phyloP scores from a whole-genome alignment of 768 basidiomycete genomes.

The Pleurotus eryngii region DNA sequence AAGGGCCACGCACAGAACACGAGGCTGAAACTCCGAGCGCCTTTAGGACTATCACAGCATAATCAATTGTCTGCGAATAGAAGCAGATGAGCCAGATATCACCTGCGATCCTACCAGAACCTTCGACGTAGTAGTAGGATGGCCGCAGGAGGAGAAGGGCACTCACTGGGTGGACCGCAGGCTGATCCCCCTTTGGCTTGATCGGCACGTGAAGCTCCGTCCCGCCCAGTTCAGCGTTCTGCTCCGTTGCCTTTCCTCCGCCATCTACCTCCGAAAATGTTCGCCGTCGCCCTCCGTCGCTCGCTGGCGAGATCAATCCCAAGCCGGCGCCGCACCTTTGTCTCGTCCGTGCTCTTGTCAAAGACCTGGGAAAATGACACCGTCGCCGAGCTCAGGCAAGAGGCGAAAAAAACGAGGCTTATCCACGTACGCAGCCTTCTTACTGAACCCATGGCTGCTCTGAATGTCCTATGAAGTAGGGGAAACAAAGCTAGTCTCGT shows the following conservation, averaged over 20 bases:
- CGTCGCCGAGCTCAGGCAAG: constrained; percentile 45
- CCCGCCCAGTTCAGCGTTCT: too few species aligned
- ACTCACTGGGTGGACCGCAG: too few species aligned
- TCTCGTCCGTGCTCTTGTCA: constrained; percentile 55
- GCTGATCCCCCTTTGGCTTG: background rate
- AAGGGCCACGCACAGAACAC: constrained; percentile 50
- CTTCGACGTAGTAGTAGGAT: background rate
- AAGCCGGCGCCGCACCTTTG: constrained; percentile 30
- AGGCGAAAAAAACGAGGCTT: constrained; percentile 55
- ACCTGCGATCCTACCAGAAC: constrained; percentile 2
- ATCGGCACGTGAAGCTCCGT: constrained; percentile 15
- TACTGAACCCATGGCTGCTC: constrained; percentile 7
- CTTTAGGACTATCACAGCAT: constrained; percentile 8
- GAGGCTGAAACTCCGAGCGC: constrained; percentile 40
- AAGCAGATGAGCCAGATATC: constrained; percentile 2
- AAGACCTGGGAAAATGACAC: constrained; percentile 54
- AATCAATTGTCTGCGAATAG: constrained; percentile 15
- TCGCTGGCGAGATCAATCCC: constrained; percentile 8
- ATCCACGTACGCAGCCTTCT: constrained; percentile 39
- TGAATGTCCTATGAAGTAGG: constrained; percentile 30
- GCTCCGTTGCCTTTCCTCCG: constrained; percentile 20
- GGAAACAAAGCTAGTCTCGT: constrained; percentile 60
- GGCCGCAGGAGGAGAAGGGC: background rate
- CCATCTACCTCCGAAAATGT: constrained; percentile 15
- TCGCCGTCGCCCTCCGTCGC: constrained; percentile 20